phyloP scores from a whole-genome alignment of 2,329 filamentous ascomycete genomes.

The Grosmannia clavigera region DNA sequence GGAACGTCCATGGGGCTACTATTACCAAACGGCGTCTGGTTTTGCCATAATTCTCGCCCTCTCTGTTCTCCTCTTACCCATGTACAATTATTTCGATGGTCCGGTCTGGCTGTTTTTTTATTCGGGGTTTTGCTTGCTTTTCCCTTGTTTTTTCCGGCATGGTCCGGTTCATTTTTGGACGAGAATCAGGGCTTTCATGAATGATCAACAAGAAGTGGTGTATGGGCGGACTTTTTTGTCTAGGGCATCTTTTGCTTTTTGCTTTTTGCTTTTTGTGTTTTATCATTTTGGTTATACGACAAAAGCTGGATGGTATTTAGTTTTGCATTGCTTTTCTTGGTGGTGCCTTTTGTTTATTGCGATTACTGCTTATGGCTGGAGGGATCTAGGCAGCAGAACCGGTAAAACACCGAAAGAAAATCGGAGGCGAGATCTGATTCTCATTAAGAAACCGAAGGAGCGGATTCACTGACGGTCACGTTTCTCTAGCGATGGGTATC shows the following conservation, averaged over 20 bases:
- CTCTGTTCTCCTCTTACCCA: not conserved
- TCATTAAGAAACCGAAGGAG: not conserved
- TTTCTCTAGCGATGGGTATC: no score
- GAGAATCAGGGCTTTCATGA: not conserved
- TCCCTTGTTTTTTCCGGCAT: not conserved
- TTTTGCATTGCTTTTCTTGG: not conserved
- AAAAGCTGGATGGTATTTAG: not conserved
- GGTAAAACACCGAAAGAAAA: not conserved
- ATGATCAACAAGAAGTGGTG: not conserved
- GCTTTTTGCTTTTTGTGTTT: not conserved
- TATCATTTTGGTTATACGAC: not conserved
- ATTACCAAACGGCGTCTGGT: not conserved
- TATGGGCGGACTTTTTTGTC: not conserved
- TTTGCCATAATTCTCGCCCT: not conserved
- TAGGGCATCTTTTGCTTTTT: no score
- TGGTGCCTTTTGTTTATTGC: not conserved
- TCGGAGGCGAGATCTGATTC: not conserved
- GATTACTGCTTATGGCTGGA: not conserved
- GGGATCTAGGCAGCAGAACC: not conserved
- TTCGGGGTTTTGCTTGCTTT: not conserved
- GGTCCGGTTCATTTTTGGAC: not conserved
- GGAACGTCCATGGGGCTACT: no score
- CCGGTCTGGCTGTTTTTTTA: not conserved
- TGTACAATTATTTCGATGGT: not conserved
- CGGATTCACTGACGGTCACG: not conserved